phyloP scores from a whole-genome alignment of 163 green algal genomes.

The Chlorella variabilis region DNA sequence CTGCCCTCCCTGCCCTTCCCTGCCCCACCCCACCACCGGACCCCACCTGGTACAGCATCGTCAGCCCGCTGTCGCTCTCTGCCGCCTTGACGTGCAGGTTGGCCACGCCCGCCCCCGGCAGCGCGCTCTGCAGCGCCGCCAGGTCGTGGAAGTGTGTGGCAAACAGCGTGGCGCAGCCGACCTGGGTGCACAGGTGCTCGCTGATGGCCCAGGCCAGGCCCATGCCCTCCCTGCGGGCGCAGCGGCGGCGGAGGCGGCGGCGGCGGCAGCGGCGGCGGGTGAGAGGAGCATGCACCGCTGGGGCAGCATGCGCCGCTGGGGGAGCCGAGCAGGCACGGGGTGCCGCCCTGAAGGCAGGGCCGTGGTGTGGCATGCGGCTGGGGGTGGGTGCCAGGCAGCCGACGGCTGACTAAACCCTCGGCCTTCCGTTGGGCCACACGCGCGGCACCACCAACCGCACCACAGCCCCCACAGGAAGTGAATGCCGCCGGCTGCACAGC shows the following conservation, averaged over 20 bases:
- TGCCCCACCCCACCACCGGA: too few relatives aligned
- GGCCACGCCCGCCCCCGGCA: slow-evolving; percentile 67
- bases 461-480: too few relatives aligned
- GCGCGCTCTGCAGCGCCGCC: slow-evolving; percentile 75
- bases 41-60: slow-evolving; percentile 96
- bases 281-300: too few relatives aligned
- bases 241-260: too few relatives aligned
- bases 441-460: too few relatives aligned
- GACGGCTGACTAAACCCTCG: too few relatives aligned
- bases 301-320: too few relatives aligned
- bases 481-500: too few relatives aligned
- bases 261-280: neutral
- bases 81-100: slow-evolving; percentile 87
- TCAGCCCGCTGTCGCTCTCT: slow-evolving; percentile 65
- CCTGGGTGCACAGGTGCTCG: slow-evolving; percentile 91
- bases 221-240: slow-evolving; percentile 66
- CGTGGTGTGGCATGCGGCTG: neutral
- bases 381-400: slow-evolving; percentile 54
- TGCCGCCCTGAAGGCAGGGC: neutral
- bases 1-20: too few relatives aligned
- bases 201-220: slow-evolving; percentile 95
- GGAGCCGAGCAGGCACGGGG: too few relatives aligned
- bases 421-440: too few relatives aligned
- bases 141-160: slow-evolving; percentile 99
- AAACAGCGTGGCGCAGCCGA: slow-evolving; percentile 88